Evolutionary conservation across 306 rosid genomes (phyloP).

Genomic region (Dryas octopetala): DNA sequence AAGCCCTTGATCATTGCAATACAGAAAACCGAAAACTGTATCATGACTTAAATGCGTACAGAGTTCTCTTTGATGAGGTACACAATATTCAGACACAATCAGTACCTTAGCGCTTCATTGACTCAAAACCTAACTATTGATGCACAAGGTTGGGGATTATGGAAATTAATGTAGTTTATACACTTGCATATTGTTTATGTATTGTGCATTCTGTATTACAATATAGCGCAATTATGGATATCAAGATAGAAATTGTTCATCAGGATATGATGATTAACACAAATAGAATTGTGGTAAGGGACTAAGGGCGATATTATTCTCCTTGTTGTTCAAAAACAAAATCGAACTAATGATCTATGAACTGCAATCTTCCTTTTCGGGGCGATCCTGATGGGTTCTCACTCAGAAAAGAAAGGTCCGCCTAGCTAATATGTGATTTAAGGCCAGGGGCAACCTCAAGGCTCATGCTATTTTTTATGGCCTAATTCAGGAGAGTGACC

Average conservation of each 20-base stretch:
- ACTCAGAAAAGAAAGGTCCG: neutral
- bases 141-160: neutral
- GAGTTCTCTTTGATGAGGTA: slow-evolving; percentile 95
- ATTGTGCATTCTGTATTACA: neutral
- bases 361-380: neutral
- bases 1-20: slow-evolving; percentile 86
- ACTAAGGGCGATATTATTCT: too few relatives aligned
- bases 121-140: neutral
- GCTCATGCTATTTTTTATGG: neutral
- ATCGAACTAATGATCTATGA: neutral
- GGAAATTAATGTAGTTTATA: neutral
- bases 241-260: neutral
- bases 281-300: too few relatives aligned
- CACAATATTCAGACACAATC: neutral
- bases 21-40: slow-evolving; percentile 71
- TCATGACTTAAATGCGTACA: slow-evolving; percentile 83
- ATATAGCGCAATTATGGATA: neutral
- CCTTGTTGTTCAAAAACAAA: neutral
- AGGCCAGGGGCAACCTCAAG: neutral
- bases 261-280: too few relatives aligned
- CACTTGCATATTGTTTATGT: neutral
- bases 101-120: neutral
- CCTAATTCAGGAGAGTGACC: neutral
- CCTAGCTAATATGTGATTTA: neutral
- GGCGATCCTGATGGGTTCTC: neutral